Conservation (phyloP, 2,329 filamentous ascomycete species). For the Fusarium marasasianum region DNA sequence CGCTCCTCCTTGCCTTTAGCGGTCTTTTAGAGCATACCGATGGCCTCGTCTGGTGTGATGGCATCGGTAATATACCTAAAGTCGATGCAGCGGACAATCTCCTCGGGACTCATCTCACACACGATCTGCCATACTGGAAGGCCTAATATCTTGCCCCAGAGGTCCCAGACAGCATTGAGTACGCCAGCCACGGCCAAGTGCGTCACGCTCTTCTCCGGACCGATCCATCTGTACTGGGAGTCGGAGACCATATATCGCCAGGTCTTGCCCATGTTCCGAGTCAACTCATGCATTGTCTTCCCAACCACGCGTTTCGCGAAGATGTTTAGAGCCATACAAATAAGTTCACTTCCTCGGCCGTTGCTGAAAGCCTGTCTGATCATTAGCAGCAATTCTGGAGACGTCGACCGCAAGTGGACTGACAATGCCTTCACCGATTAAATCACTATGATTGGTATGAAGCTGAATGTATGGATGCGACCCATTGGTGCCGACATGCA, state of each 20-base stretch:
- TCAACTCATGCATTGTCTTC: background rate
- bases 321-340: background rate
- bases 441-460: background rate
- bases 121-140: background rate
- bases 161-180: background rate
- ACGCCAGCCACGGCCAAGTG: background rate
- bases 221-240: background rate
- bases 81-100: background rate
- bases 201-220: background rate
- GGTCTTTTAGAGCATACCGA: background rate
- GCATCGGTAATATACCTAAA: background rate
- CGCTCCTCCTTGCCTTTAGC: background rate
- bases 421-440: background rate
- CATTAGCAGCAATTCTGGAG: background rate
- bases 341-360: background rate
- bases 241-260: background rate
- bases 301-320: background rate
- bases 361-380: background rate
- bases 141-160: background rate
- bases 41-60: background rate
- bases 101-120: background rate
- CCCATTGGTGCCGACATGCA: background rate
- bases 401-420: rapidly evolving
- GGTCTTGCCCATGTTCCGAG: background rate
- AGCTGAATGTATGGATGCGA: background rate